Conservation (phyloP, 495 filamentous ascomycete species). For the Aspergillus leporis region DNA sequence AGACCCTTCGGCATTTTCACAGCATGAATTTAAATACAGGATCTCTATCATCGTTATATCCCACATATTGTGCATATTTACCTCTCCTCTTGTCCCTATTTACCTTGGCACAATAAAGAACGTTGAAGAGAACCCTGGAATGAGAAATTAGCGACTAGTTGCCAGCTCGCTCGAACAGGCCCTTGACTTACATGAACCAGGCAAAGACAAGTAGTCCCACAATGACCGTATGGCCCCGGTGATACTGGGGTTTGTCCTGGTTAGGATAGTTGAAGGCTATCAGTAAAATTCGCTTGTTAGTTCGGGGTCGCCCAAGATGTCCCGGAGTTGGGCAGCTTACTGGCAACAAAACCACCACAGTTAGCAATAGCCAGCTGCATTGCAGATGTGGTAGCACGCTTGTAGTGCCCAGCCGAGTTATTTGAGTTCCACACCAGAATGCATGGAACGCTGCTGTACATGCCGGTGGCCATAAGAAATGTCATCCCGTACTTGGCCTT, state of each 20-base stretch:
- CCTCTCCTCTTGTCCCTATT: constrained; percentile 64
- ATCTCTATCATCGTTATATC: constrained; percentile 65
- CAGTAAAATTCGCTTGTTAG: neutral
- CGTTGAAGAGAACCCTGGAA: constrained; percentile 59
- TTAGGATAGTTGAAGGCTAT: constrained; percentile 60
- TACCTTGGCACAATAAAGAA: constrained; percentile 64
- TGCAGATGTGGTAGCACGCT: constrained; percentile 57
- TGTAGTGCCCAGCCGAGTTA: constrained; percentile 63
- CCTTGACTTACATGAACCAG: constrained; percentile 62
- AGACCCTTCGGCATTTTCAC: constrained; percentile 21
- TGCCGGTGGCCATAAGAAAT: constrained; percentile 54
- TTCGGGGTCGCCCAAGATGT: neutral
- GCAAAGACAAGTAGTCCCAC: constrained; percentile 56
- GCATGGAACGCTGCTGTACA: constrained; percentile 51
- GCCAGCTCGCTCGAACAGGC: neutral
- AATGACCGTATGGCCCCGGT: constrained; percentile 60
- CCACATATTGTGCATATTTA: constrained; percentile 59
- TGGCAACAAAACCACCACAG: constrained; percentile 57
- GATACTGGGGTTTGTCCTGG: constrained; percentile 45
- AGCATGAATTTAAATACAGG: constrained; percentile 64
- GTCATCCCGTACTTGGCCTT: constrained; percentile 54
- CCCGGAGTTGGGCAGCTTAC: constrained; percentile 37
- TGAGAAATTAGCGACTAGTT: constrained; percentile 5
- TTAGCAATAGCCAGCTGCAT: constrained; percentile 59
- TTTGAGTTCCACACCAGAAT: constrained; percentile 59